Percentiles rank a stretch among this genome's conserved stretches.
phyloP scores from a whole-genome alignment of 495 filamentous ascomycete species.

The Lepraria neglecta region DNA sequence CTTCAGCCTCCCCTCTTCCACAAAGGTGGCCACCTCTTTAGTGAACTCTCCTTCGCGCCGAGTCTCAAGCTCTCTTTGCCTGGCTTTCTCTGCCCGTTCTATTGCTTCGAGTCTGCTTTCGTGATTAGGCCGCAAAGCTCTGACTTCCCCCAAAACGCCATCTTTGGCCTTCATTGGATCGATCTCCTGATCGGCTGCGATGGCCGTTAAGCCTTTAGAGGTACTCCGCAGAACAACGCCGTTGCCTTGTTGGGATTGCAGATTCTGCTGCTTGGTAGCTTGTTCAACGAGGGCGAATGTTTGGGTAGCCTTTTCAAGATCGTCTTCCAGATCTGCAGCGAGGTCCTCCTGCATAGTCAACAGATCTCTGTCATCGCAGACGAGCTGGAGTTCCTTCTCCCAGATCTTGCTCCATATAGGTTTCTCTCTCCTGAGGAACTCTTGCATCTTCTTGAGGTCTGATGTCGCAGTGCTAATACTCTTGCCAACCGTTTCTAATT shows the following conservation, averaged over 20 bases:
- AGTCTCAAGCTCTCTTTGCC: constrained; percentile 79
- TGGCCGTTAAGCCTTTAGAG: constrained; percentile 54
- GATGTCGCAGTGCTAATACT: constrained; percentile 74
- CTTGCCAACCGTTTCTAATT: constrained; percentile 79
- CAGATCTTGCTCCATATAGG: constrained; percentile 97
- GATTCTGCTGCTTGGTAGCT: constrained; percentile 90
- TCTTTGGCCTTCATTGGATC: constrained; percentile 83
- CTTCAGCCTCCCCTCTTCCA: constrained; percentile 87
- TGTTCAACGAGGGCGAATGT: constrained; percentile 94
- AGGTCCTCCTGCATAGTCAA: constrained; percentile 92
- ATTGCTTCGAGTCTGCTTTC: constrained; percentile 90
- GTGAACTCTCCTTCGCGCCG: constrained; percentile 72
- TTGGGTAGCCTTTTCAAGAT: constrained; percentile 86
- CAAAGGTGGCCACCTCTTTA: constrained; percentile 82
- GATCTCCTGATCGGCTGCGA: constrained; percentile 55
- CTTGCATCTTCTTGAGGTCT: constrained; percentile 92
- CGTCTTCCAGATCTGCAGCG: constrained; percentile 83
- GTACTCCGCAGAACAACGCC: constrained; percentile 44
- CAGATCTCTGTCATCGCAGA: constrained; percentile 90
- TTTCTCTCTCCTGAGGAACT: constrained; percentile 84
- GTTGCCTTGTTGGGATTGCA: constrained; percentile 48
- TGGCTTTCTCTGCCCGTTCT: constrained; percentile 81
- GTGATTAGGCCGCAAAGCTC: constrained; percentile 91
- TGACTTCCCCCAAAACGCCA: constrained; percentile 84
- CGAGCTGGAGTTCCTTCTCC: constrained; percentile 90